Conservation (phyloP, 78 protist genomes). For the Ministeria vibrans region DNA sequence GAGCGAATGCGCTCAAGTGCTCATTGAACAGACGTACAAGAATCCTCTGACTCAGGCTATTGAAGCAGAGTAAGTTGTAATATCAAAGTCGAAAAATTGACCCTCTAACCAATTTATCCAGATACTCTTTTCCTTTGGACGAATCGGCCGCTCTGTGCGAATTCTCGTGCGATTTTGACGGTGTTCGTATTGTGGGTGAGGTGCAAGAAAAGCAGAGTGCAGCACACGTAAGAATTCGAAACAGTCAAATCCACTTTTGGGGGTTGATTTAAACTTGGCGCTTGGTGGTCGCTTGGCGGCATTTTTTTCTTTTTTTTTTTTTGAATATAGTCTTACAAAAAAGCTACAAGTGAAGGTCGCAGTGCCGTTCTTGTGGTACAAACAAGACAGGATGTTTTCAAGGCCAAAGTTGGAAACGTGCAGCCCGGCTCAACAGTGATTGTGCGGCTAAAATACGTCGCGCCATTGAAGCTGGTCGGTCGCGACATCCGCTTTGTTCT, state of each 20-base stretch:
- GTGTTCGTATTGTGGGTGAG: constrained; percentile 54
- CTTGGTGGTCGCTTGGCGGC: too few relatives aligned
- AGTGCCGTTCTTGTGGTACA: constrained; percentile 16
- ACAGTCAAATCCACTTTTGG: constrained; percentile 1
- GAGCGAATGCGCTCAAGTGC: too few relatives aligned
- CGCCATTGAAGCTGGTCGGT: constrained; percentile 53
- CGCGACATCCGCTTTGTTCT: constrained; percentile 46
- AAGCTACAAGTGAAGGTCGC: too few relatives aligned
- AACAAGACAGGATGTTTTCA: constrained; percentile 71
- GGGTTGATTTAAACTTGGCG: too few relatives aligned
- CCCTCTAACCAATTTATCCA: too few relatives aligned
- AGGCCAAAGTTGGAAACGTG: constrained; percentile 68
- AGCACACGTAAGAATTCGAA: constrained; percentile 12
- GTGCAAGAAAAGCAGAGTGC: constrained; percentile 76
- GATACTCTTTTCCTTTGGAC: constrained; percentile 73
- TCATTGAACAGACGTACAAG: too few relatives aligned
- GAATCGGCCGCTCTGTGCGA: constrained; percentile 82
- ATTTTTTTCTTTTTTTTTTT: too few relatives aligned
- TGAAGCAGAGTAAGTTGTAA: too few relatives aligned
- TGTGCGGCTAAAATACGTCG: constrained; percentile 56
- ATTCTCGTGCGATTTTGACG: constrained; percentile 65
- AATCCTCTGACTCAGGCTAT: too few relatives aligned
- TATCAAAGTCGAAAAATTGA: too few relatives aligned
- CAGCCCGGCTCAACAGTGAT: constrained; percentile 48
- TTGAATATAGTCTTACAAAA: too few relatives aligned